Percentiles rank a stretch among this genome's conserved stretches.
These are phyloP conservation scores for Panicum miliaceum DNA, from an alignment of 176 grass and related monocot genomes.

Conservation along the genomic window DNA sequence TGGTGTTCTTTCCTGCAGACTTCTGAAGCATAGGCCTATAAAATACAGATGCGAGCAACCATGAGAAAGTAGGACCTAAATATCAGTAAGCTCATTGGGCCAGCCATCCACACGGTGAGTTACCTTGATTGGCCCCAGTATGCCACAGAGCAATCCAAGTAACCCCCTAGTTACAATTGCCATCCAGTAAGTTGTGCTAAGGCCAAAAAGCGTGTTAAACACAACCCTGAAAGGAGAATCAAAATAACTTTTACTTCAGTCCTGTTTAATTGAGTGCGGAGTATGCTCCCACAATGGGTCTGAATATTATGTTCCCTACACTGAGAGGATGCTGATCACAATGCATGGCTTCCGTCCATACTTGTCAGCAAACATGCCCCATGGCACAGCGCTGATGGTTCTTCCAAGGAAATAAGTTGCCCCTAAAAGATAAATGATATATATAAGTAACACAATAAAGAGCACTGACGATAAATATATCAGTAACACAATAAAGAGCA, in stretches of 20 bases:
- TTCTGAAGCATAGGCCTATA: slow-evolving; percentile 80
- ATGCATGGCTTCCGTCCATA: slow-evolving; percentile 77
- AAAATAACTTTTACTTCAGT: slow-evolving; percentile 5
- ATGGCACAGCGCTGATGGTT: slow-evolving; percentile 66
- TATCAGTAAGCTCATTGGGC: not conserved
- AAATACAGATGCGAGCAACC: slow-evolving; percentile 5
- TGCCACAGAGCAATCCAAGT: slow-evolving; percentile 63
- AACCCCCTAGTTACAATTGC: slow-evolving; percentile 62
- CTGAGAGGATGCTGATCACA: slow-evolving; percentile 62
- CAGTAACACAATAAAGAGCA: not conserved
- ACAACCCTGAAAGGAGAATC: slow-evolving; percentile 50
- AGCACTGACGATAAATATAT: not conserved
- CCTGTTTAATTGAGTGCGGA: not conserved
- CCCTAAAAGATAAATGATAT: slow-evolving; percentile 44
- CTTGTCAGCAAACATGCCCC: slow-evolving; percentile 81
- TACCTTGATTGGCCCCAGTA: slow-evolving; percentile 82
- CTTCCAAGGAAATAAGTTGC: slow-evolving; percentile 69
- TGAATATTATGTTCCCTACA: slow-evolving; percentile 51
- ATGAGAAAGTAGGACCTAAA: slow-evolving; percentile 14
- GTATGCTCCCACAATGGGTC: not conserved
- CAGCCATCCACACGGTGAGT: not conserved
- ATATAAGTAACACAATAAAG: slow-evolving; percentile 4
- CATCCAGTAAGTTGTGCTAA: slow-evolving; percentile 78
- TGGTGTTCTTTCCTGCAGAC: slow-evolving; percentile 74
- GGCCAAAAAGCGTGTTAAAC: slow-evolving; percentile 78